A percentile compares a stretch with the other conserved stretches of the same genome.
Conservation (phyloP, 805 yeast species). For the Schizosaccharomyces japonicus region DNA sequence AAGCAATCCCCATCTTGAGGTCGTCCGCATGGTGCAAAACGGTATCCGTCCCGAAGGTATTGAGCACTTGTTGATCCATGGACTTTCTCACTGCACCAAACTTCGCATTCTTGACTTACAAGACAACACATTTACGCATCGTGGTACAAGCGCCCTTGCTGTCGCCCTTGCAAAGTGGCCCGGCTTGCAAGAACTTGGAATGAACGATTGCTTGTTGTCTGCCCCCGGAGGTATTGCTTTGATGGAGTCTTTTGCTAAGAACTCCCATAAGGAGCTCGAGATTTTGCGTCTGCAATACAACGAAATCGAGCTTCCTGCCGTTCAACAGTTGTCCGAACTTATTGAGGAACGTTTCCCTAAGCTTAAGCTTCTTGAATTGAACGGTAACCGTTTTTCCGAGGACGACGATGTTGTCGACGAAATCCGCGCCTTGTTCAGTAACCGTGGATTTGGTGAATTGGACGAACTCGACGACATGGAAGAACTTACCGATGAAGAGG, state of each 20-base stretch:
- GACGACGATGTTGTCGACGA: constrained; percentile 47
- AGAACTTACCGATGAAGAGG: constrained; percentile 49
- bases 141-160: constrained; percentile 44
- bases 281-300: constrained; percentile 62
- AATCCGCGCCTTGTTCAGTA: constrained; percentile 38
- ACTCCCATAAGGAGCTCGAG: constrained; percentile 23
- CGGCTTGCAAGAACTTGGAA: constrained; percentile 46
- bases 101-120: constrained; percentile 62
- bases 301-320: constrained; percentile 48
- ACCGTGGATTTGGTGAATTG: constrained; percentile 55
- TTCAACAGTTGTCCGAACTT: constrained; percentile 34
- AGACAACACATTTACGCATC: constrained; percentile 74
- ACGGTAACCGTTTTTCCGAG: constrained; percentile 83
- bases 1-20: constrained; percentile 45
- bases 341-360: constrained; percentile 30
- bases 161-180: constrained; percentile 39
- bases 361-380: constrained; percentile 50
- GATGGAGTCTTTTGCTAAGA: constrained; percentile 13
- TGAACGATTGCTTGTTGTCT: constrained; percentile 73
- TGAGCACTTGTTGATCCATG: constrained; percentile 43
- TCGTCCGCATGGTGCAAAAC: constrained; percentile 69
- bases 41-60: constrained; percentile 93
- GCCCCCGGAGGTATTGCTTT: constrained; percentile 34
- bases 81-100: constrained; percentile 36
- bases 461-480: constrained; percentile 91